Evolutionary conservation across 2,329 filamentous ascomycete genomes (phyloP), one percentile per base, ranked within the genome.

Genomic region (Tricladium varicosporioides): DNA sequence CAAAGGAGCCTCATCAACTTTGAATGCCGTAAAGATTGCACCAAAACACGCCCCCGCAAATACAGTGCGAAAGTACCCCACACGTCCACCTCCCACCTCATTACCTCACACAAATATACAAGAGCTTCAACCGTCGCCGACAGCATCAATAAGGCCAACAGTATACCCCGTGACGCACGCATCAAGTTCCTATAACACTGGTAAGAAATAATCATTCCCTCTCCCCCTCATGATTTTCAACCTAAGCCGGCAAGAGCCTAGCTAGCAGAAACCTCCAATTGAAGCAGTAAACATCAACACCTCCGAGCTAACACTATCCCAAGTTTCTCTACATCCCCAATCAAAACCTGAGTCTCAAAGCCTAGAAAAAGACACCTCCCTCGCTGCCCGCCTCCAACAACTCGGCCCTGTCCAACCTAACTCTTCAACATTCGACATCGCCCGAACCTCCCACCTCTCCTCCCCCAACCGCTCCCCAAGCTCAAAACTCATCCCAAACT

Each of bases 11-110:
- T 31, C 33, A 32, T 36, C 51, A 7, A 27, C 22, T 4, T 27
- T 27, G 7, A 27, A 27, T 3, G 31, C 40, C 31, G 40, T 27
- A 10, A 58, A 59, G 50, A 53, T 51, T 54, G 31, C 59, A 8
- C 58, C 63, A 14, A 59, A 60, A 48, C 19, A 50, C 10, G 43
- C 61, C 2, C 51, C 57, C 5, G 47, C 59, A 7, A 64, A 56
- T 32, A 53, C 60, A 46, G 57, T 63, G 5, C 63, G 68, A 16
- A 70, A 66, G 67, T 70, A 69, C 44, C 68, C 68, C 22, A 67
- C 67, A 10, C 59, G 65, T 16, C 33, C 56, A 14, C 62, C 67
- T n/a, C 58, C 60, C 14, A 36, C 54, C n/a, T 22, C 59, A 18
- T 48, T 54, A 10, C 43, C 51, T 5, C 49, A 11, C 16, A 54